Base-by-base conservation (phyloP, 306 rosid species). In the Quercus cerris region DNA sequence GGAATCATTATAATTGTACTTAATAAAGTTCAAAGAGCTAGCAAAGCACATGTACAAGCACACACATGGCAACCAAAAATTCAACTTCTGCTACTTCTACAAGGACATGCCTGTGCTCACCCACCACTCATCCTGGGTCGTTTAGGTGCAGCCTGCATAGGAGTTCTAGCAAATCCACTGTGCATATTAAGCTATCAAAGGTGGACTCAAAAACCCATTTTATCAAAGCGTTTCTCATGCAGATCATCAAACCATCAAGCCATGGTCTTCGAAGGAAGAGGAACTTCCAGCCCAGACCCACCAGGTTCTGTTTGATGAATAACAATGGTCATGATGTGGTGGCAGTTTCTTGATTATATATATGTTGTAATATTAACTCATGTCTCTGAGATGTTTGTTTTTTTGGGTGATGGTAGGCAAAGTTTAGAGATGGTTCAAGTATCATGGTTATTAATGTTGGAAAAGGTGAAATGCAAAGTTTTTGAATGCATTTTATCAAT, bases 61-160 rank as follows among this genome's bases (percentile, higher is more conserved):
- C 67, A 25, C 7, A 35, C 70, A 28, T 64, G 46, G 70, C 44
- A 30, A 30, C 46, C 44, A 64, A 30, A 17, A 6, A 3, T 63
- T 4, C n/a, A 3, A 0, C 38, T 62, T 62, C 68, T 61, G 25
- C 17, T 25, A 5, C 66, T 25, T 61, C 70, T 28, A 5, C 83
- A 56, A 84, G 84, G 20, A 83, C 71, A 13, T 93, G 97, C 76
- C 13, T 82, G 71, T 93, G 98, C 70, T 81, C 98, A 15, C 98
- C 90, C 38, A 80, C 87, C 63, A 75, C 30, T 1, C 97, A 93
- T 5, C 91, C 91, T 1, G 90, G 92, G 9, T 89, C 98, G 3
- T 93, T 91, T 81, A 79, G 94, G 11, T 91, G 93, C 80, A 84
- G 85, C 77, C 76, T 55, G 73, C 97, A 93, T 86, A 44, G 49